A percentile compares a stretch with the other conserved stretches of the same genome.
These are phyloP conservation scores for Fusarium transvaalense DNA, from an alignment of 2,329 filamentous ascomycete species.

Conservation along the genomic window DNA sequence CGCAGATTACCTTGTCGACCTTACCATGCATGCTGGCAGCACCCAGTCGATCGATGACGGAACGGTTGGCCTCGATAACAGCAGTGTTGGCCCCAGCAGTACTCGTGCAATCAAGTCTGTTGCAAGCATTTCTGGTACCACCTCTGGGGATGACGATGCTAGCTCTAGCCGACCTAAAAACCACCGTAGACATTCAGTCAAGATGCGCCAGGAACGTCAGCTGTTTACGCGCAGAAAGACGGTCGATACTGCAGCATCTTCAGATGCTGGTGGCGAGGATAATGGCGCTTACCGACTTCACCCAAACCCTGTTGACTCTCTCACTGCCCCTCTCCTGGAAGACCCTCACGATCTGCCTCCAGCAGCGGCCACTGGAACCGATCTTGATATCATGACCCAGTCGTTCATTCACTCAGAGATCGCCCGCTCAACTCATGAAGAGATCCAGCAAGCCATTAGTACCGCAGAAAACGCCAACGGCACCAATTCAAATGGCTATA, in stretches of 20 bases:
- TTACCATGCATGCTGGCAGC: conserved; percentile 93
- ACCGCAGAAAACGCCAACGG: conserved; percentile 77
- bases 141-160: conserved; percentile 75
- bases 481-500: conserved; percentile 66
- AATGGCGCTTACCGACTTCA: conserved; percentile 65
- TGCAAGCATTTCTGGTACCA: conserved; percentile 82
- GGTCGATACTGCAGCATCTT: conserved; percentile 72
- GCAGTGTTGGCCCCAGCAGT: conserved; percentile 84
- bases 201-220: conserved; percentile 87
- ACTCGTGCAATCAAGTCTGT: conserved; percentile 91
- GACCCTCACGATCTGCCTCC: conserved; percentile 75
- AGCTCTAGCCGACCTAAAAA: conserved; percentile 71
- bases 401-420: conserved; percentile 85
- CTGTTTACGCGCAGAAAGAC: conserved; percentile 84
- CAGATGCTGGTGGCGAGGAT: conserved; percentile 66
- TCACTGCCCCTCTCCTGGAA: conserved; percentile 73
- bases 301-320: conserved; percentile 56
- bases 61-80: conserved; percentile 64
- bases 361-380: conserved; percentile 73
- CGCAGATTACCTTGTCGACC: conserved; percentile 95
- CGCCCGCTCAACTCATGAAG: conserved; percentile 77
- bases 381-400: conserved; percentile 83
- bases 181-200: conserved; percentile 83
- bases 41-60: conserved; percentile 69
- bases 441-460: conserved; percentile 78